phyloP scores from a whole-genome alignment of 306 rosid genomes.

The Comarum palustre region DNA sequence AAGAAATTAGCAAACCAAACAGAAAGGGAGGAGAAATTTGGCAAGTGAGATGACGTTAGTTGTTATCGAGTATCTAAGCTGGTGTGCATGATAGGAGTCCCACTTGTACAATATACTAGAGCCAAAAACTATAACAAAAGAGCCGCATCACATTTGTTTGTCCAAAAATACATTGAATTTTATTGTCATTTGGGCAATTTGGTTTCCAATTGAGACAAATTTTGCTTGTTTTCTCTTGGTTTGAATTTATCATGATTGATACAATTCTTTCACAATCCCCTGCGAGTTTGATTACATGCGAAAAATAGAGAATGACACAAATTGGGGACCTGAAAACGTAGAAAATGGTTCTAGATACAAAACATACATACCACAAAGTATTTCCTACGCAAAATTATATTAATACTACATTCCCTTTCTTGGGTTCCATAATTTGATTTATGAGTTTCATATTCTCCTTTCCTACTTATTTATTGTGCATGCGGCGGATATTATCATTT shows the following conservation, averaged over 20 bases:
- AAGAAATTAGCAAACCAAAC: neutral
- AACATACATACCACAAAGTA: neutral
- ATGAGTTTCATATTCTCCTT: slow-evolving; percentile 32
- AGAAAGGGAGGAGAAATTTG: neutral
- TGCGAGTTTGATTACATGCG: neutral
- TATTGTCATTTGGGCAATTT: neutral
- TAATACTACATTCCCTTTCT: slow-evolving; percentile 6
- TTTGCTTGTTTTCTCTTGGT: neutral
- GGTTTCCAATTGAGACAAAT: neutral
- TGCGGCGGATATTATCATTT: slow-evolving; percentile 26
- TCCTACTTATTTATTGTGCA: slow-evolving; percentile 27
- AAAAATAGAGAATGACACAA: neutral
- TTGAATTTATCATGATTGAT: neutral
- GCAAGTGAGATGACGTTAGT: neutral
- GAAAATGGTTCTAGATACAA: neutral
- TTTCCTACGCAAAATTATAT: neutral
- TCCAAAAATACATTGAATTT: neutral
- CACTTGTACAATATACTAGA: neutral
- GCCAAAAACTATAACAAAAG: neutral
- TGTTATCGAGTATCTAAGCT: slow-evolving; percentile 45
- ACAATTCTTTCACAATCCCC: neutral
- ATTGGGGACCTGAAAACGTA: neutral
- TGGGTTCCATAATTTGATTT: slow-evolving; percentile 17
- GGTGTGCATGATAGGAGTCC: slow-evolving; percentile 55
- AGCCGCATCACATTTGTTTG: neutral